A percentile compares a stretch with the other conserved stretches of the same genome.
phyloP scores from a whole-genome alignment of 2,329 filamentous ascomycete species.

The Talaromyces atroroseus region DNA sequence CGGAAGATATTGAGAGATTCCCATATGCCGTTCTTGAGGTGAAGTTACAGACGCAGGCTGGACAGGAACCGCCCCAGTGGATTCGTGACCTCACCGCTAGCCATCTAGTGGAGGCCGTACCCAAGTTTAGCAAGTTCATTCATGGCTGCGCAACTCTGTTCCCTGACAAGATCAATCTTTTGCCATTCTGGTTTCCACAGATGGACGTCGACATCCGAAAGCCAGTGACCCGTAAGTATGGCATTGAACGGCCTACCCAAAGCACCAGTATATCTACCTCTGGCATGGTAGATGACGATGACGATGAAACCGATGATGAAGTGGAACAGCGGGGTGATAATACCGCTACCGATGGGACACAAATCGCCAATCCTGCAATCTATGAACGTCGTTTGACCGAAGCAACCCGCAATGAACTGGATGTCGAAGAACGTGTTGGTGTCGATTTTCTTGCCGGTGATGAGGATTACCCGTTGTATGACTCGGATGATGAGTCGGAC shows the following conservation, averaged over 20 bases:
- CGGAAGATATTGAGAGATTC: constrained; percentile 82
- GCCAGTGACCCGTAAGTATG: constrained; percentile 79
- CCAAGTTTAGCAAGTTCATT: constrained; percentile 99
- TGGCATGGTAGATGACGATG: constrained; percentile 68
- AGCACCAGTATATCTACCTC: constrained; percentile 72
- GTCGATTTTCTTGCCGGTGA: constrained; percentile 53
- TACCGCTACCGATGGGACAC: constrained; percentile 11
- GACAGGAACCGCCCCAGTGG: constrained; percentile 94
- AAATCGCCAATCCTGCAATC: constrained; percentile 12
- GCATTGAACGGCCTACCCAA: constrained; percentile 73
- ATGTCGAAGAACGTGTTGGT: constrained; percentile 78
- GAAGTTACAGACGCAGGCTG: constrained; percentile 92
- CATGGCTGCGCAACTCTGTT: constrained; percentile 88
- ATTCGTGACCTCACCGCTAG: constrained; percentile 88
- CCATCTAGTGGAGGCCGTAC: constrained; percentile 95
- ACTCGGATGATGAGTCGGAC: constrained; percentile 79
- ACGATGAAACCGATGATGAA: constrained; percentile 65
- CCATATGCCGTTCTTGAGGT: constrained; percentile 96
- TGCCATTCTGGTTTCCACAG: constrained; percentile 97
- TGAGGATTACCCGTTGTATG: constrained; percentile 81
- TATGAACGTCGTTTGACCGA: constrained; percentile 29
- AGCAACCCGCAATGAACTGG: constrained; percentile 48
- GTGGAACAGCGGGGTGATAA: constrained; percentile 27
- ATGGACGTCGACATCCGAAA: constrained; percentile 98
- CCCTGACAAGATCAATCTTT: constrained; percentile 76